These are phyloP conservation scores for Komagataella kurtzmanii DNA, from an alignment of 805 yeast genomes.

Conservation along the genomic window DNA sequence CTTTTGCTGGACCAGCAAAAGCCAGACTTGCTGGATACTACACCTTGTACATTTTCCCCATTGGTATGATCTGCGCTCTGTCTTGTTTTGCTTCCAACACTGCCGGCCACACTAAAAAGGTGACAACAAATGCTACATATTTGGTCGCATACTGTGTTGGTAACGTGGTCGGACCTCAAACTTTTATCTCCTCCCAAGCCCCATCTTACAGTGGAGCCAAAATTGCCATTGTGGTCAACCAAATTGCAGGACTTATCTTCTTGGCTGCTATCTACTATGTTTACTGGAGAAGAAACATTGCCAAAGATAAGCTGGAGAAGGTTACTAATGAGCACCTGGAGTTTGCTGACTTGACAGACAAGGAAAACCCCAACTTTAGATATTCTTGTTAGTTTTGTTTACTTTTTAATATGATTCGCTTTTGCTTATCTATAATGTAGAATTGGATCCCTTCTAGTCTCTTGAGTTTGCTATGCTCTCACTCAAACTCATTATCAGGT, in stretches of 20 bases:
- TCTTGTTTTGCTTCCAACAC: conserved; percentile 23
- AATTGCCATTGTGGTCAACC: conserved; percentile 33
- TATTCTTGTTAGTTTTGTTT: conserved; percentile 12
- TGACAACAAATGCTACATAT: conserved; percentile 37
- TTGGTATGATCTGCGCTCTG: conserved; percentile 13
- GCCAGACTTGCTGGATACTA: conserved; percentile 18
- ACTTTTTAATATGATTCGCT: not conserved
- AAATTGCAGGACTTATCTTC: conserved; percentile 10
- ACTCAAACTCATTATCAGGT: conserved; percentile 47
- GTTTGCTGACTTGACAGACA: conserved; percentile 26
- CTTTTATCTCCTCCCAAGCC: conserved; percentile 42
- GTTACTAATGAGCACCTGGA: conserved; percentile 11
- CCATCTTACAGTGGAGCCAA: conserved; percentile 44
- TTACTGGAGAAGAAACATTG: conserved; percentile 7
- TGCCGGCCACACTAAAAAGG: conserved; percentile 61
- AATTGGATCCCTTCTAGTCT: conserved; percentile 5
- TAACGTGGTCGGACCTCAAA: conserved; percentile 57
- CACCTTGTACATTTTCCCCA: conserved; percentile 13
- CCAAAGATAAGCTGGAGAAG: conserved; percentile 10
- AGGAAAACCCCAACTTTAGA: conserved; percentile 40
- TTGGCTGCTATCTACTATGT: conserved; percentile 13
- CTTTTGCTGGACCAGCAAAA: conserved; percentile 13
- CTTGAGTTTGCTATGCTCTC: conserved; percentile 35
- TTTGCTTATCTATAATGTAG: not conserved
- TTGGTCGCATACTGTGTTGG: conserved; percentile 54